These are phyloP conservation scores for Acanthamoeba culbertsoni DNA, from an alignment of 208 protist genomes.

Conservation along the genomic window DNA sequence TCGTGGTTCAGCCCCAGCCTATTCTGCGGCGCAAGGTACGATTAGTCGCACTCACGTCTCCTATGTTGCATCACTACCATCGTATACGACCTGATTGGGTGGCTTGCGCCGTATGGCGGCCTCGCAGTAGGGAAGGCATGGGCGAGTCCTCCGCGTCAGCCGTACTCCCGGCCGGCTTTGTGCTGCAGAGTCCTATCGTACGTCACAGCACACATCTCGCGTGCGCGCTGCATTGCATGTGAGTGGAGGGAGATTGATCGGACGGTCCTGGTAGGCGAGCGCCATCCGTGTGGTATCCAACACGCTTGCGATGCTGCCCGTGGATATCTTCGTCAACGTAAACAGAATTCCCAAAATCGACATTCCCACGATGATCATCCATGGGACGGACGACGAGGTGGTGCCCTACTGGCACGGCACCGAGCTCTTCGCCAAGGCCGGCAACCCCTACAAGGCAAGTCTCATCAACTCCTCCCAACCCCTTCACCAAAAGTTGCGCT, in stretches of 20 bases:
- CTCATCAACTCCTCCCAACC: no score
- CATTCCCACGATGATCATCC: constrained; percentile 6
- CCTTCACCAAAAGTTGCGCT: no score
- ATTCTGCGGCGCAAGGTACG: background rate
- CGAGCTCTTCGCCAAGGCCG: background rate
- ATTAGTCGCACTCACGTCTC: no score
- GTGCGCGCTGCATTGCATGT: no score
- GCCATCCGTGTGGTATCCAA: constrained; percentile 30
- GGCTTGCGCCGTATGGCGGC: no score
- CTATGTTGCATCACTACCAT: no score
- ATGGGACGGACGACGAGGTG: constrained; percentile 9
- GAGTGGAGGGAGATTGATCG: no score
- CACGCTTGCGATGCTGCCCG: constrained; percentile 7
- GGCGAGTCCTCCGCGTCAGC: background rate
- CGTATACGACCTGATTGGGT: no score
- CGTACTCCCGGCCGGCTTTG: background rate
- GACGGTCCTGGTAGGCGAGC: background rate
- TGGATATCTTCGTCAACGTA: constrained; percentile 48
- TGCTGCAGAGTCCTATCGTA: constrained; percentile 50
- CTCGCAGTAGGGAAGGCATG: background rate
- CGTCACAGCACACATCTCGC: background rate
- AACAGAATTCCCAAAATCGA: constrained; percentile 28
- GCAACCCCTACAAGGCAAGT: background rate
- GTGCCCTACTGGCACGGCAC: constrained; percentile 25
- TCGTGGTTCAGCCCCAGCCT: background rate